Evolutionary conservation across 2,329 filamentous ascomycete genomes (phyloP).

Genomic region (Penicillium brasilianum): DNA sequence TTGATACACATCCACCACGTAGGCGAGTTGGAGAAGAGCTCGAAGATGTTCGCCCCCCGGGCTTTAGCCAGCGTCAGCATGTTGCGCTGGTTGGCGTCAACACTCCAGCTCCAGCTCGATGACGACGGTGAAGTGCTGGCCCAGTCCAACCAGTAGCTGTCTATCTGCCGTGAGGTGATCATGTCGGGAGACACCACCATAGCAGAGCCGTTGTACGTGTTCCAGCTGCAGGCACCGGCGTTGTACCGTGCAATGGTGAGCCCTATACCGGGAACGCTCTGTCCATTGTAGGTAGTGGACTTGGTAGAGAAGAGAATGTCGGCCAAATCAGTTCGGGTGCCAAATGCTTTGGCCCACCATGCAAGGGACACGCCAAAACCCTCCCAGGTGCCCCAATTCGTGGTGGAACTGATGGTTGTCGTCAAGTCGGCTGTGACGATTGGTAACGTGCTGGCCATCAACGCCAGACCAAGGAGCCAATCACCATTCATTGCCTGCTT

Average conservation of each 20-base stretch:
- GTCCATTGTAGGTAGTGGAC: conserved; percentile 12
- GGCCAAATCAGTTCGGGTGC: conserved; percentile 16
- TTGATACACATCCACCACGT: conserved; percentile 22
- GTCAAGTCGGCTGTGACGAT: conserved; percentile 9
- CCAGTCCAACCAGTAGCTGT: conserved; percentile 21
- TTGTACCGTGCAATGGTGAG: conserved; percentile 23
- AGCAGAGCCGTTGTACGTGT: conserved; percentile 15
- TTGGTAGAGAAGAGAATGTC: conserved; percentile 17
- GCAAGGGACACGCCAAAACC: conserved; percentile 21
- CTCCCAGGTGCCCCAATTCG: conserved; percentile 14
- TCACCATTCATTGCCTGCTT: background rate
- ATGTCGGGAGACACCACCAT: conserved; percentile 21
- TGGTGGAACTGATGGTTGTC: conserved; percentile 16
- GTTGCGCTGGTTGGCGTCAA: conserved; percentile 19
- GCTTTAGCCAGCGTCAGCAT: conserved; percentile 20
- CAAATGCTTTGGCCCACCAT: conserved; percentile 22
- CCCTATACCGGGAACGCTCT: conserved; percentile 14
- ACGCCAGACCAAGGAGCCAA: conserved; percentile 5
- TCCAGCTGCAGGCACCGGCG: conserved; percentile 20
- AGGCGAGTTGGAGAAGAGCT: conserved; percentile 23
- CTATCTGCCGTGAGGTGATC: conserved; percentile 15
- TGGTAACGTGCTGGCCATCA: background rate
- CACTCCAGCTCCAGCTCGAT: conserved; percentile 22
- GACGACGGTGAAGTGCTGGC: conserved; percentile 14
- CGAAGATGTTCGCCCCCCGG: conserved; percentile 18